Base-by-base conservation (phyloP, 2,329 filamentous ascomycete species). In the Orbilia brochopaga region DNA sequence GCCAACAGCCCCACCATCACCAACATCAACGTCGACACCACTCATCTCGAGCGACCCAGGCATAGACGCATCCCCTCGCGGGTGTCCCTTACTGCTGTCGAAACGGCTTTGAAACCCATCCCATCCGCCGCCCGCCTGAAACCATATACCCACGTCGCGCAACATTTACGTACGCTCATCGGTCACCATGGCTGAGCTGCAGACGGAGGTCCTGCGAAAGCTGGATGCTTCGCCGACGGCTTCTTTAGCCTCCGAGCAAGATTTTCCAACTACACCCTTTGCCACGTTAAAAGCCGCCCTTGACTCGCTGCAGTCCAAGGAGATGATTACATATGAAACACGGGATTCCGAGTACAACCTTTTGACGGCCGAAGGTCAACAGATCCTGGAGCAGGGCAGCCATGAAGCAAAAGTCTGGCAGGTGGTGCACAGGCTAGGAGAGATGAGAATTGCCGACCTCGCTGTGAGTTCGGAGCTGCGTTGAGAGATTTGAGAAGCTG, bases 261-360 rank as follows among this genome's bases (percentile, higher is more conserved):
- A 84, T 77, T 92, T 92, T 82, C 87, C 90, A 75, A 79, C 84
- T 76, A 81, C 83, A 76, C 83, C 86, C 77, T 89, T 88, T 77
- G 83, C 85, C 73, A 85, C 86, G 69, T 82, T 97, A 78, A 97
- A 97, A 83, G 89, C 90, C 74, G 90, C 91, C 30, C 84, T 97
- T 74, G 94, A 97, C 81, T 87, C 92, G 75, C 85, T 99, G 59
- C 85, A 84, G 30, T 94, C 91, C 69, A 86, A 93, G 76, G 88
- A 87, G 56, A 97, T 97, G 91, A 83, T 97, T 74, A 83, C 85
- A 75, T 97, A 96, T 81, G 87, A 95, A 76, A 89, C 90, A 52
- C 84, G 91, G 73, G 92, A 97, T 76, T 84, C 85, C 58, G 91
- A 97, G 79, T 87, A 92, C 77, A 85, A 88, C 13, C 77, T 88